Evolutionary conservation across 2,329 filamentous ascomycete genomes (phyloP), one percentile per base, ranked within the genome.

Genomic region (Chaetomiaceae sp.): DNA sequence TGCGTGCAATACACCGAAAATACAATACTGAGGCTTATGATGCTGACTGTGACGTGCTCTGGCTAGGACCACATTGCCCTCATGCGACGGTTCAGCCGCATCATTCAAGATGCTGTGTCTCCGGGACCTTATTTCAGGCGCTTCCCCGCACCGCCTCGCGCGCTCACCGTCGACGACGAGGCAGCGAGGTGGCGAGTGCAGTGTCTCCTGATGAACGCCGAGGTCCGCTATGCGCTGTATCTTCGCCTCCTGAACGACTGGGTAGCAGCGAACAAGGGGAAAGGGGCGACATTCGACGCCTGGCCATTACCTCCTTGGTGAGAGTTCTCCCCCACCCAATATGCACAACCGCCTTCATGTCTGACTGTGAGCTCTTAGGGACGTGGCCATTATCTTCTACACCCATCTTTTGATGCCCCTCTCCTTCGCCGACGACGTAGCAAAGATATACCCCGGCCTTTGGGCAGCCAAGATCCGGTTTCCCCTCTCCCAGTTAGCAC

Each of bases 211-310:
- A 55, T 55, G 50, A 51, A 37, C 30, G 54, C 54, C 21, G 54
- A 55, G 44, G 47, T 55, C 12, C 50, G 54, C 4, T 55, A 55
- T 35, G 48, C 54, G 8, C 30, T 53, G 14, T 55, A 55, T 14
- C 46, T 55, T 13, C 39, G 33, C 20, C 40, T 53, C 14, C 30
- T 55, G 4, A 12, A 44, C 1, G 23, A 39, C 2, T 55, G 50
- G 50, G 13, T 51, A 20, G 10, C 7, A 1, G 31, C 41, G 13
- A 31, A 34, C 8, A 14, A 33, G 13, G 14, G 8, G 8, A 13
- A 12, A 39, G n/a, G 9, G 34, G 9, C 30, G 8, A 27, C 25
- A 10, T 10, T 10, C 14, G 4, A 40, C 3, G 14, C 30, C 21
- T 48, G 43, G 49, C 53, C 53, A 5, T 38, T 55, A 4, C 53